These are phyloP conservation scores for Microdochium nivale DNA, from an alignment of 2,329 filamentous ascomycete genomes.

Conservation along the genomic window DNA sequence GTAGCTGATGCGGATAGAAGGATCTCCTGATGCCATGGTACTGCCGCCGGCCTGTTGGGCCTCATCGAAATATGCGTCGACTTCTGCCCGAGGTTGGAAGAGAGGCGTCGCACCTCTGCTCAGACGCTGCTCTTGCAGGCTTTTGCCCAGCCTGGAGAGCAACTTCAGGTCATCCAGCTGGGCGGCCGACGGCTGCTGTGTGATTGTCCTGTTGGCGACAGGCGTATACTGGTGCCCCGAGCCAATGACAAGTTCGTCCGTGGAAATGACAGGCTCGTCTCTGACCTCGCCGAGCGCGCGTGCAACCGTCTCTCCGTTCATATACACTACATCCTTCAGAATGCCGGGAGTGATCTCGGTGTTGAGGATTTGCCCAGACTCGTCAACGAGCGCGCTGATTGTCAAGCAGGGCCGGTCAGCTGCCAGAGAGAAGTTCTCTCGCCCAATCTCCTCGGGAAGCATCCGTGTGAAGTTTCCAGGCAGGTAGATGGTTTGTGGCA, in stretches of 20 bases:
- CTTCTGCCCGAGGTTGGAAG: conserved; percentile 33
- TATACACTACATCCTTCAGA: conserved; percentile 46
- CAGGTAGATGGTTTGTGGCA: conserved; percentile 52
- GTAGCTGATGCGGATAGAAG: conserved; percentile 37
- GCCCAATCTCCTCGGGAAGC: conserved; percentile 42
- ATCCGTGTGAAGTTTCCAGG: conserved; percentile 50
- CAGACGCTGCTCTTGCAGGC: conserved; percentile 32
- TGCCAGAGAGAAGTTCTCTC: conserved; percentile 45
- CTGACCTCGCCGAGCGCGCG: conserved; percentile 28
- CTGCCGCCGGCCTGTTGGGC: conserved; percentile 25
- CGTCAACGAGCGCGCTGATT: conserved; percentile 51
- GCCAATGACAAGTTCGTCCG: conserved; percentile 24
- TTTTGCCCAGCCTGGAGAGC: conserved; percentile 38
- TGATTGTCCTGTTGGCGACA: conserved; percentile 32
- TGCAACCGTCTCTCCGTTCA: conserved; percentile 44
- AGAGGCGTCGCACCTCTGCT: conserved; percentile 39
- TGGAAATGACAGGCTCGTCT: conserved; percentile 14
- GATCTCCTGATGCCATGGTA: conserved; percentile 9
- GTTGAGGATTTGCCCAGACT: conserved; percentile 43
- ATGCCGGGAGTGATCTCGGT: conserved; percentile 43
- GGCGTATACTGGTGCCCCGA: conserved; percentile 9
- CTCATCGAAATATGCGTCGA: conserved; percentile 30
- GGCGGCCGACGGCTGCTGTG: conserved; percentile 29
- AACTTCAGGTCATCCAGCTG: conserved; percentile 37
- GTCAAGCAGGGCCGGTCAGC: conserved; percentile 45